phyloP scores from a whole-genome alignment of 78 protist species.

The Goniomonas avonlea region DNA sequence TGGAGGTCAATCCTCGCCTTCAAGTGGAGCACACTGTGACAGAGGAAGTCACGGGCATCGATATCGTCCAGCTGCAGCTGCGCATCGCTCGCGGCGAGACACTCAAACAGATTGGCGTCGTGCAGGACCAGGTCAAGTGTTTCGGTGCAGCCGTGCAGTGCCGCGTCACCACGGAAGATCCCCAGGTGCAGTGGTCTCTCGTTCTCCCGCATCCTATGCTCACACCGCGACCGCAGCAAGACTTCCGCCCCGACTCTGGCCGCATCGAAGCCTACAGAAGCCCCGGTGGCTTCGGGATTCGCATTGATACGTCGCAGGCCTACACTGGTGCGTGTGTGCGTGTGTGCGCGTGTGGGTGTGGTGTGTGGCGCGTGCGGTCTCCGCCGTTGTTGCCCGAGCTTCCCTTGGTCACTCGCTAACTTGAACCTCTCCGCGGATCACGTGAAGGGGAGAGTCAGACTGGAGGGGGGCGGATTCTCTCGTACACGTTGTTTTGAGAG shows the following conservation, averaged over 20 bases:
- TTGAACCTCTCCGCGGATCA: too few species aligned
- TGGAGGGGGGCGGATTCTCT: too few species aligned
- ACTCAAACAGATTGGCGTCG: neutral
- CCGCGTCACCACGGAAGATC: slow-evolving; percentile 56
- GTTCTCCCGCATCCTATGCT: too few species aligned
- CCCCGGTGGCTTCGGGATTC: slow-evolving; percentile 51
- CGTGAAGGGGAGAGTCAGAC: too few species aligned
- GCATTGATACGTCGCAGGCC: slow-evolving; percentile 31
- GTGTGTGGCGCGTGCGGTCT: neutral
- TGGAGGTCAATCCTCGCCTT: slow-evolving; percentile 66
- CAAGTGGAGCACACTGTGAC: slow-evolving; percentile 79
- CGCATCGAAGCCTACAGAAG: neutral
- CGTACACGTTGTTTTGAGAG: too few species aligned
- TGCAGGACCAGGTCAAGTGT: neutral
- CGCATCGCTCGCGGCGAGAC: slow-evolving; percentile 71
- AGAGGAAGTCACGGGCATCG: slow-evolving; percentile 56
- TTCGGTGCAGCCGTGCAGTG: slow-evolving; percentile 21
- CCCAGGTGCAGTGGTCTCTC: too few species aligned
- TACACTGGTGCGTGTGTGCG: neutral
- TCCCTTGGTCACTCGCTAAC: too few species aligned
- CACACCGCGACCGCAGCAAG: too few species aligned
- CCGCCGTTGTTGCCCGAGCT: too few species aligned
- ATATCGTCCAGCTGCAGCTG: slow-evolving; percentile 67
- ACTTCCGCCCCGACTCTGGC: slow-evolving; percentile 35
- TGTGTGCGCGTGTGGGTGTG: too few species aligned